phyloP scores from a whole-genome alignment of 1,139 yeast species.

The Insectozyma bohioensis region DNA sequence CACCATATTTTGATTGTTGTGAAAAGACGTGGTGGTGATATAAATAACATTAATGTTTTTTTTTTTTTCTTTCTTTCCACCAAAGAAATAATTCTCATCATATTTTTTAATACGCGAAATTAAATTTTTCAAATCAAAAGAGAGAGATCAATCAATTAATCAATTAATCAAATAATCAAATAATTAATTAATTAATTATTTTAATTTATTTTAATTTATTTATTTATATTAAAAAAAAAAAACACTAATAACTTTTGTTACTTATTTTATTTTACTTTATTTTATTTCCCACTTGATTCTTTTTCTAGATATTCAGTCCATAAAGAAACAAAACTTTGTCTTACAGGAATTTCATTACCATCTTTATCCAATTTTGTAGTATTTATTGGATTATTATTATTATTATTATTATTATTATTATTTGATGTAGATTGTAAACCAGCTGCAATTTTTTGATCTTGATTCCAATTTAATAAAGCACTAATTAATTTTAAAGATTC shows the following conservation, averaged over 20 bases:
- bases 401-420: constrained; percentile 15
- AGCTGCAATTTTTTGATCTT: constrained; percentile 75
- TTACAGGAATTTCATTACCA: constrained; percentile 25
- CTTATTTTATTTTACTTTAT: background rate
- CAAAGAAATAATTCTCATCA: too few species aligned
- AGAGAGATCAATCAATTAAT: too few species aligned
- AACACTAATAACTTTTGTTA: background rate
- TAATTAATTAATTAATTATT: too few species aligned
- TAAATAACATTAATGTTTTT: background rate
- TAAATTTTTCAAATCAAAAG: too few species aligned
- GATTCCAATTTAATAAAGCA: constrained; percentile 86
- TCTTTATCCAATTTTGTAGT: constrained; percentile 11
- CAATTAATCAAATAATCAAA: too few species aligned
- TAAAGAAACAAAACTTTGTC: constrained; percentile 76
- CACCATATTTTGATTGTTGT: constrained; percentile 9
- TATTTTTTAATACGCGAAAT: too few species aligned
- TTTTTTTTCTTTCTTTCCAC: background rate
- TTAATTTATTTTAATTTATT: too few species aligned
- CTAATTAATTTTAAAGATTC: constrained; percentile 86
- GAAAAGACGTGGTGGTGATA: background rate
- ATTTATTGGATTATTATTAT: constrained; percentile 15
- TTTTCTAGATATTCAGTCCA: constrained; percentile 91
- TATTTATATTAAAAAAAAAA: background rate
- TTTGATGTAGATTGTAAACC: constrained; percentile 59
- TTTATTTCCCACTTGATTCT: constrained; percentile 48